These are phyloP conservation scores for Phlebiopsis gigantea DNA, from an alignment of 768 basidiomycete species.

Conservation along the genomic window DNA sequence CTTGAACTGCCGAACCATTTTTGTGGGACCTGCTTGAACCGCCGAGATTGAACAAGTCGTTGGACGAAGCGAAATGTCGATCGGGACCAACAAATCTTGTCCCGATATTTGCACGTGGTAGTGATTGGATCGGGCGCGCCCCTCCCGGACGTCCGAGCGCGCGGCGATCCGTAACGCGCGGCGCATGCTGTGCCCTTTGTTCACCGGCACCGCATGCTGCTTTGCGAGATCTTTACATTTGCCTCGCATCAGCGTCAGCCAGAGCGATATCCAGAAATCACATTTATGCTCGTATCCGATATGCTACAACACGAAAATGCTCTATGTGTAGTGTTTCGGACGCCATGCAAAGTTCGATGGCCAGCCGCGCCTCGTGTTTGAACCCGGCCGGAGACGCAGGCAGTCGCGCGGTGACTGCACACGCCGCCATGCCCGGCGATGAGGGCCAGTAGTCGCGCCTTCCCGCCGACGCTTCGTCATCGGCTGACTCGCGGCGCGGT, in stretches of 20 bases:
- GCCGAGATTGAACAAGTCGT: not conserved
- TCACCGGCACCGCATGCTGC: not conserved
- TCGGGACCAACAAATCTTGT: not conserved
- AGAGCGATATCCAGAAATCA: not conserved
- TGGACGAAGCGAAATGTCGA: not conserved
- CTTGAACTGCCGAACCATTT: slow-evolving; percentile 90
- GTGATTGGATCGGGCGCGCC: not conserved
- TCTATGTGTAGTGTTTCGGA: not conserved
- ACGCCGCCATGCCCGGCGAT: not conserved
- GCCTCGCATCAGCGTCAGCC: not conserved
- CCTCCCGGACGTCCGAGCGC: not conserved
- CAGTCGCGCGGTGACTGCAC: no score
- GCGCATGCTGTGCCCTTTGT: not conserved
- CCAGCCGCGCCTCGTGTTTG: no score
- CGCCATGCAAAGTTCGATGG: not conserved
- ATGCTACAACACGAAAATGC: no score
- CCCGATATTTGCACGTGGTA: not conserved
- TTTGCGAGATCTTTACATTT: not conserved
- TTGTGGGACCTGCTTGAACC: no score
- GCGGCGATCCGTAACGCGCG: no score
- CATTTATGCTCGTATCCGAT: no score
- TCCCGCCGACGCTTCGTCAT: not conserved
- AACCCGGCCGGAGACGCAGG: no score
- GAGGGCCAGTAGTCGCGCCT: not conserved
- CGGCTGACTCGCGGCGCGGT: not conserved